These are phyloP conservation scores for Nemania sp. DNA, from an alignment of 2,329 filamentous ascomycete genomes.

Conservation along the genomic window DNA sequence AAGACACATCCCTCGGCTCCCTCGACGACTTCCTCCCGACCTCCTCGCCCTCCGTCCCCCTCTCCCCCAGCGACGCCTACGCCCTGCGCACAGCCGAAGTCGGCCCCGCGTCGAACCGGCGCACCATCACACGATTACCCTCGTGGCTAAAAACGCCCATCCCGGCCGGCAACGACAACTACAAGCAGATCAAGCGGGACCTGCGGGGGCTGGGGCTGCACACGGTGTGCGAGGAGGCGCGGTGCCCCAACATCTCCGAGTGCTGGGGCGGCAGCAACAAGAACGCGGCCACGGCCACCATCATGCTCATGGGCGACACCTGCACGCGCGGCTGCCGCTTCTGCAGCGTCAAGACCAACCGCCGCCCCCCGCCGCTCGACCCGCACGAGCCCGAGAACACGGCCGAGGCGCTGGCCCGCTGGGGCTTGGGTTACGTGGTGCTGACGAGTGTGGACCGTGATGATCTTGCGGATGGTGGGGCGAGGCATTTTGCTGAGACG, in stretches of 20 bases:
- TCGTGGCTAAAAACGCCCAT: constrained; percentile 98
- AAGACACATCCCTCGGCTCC: constrained; percentile 67
- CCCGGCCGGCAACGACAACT: constrained; percentile 82
- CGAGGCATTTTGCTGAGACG: constrained; percentile 90
- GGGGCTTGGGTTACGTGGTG: constrained; percentile 96
- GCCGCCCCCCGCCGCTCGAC: constrained; percentile 81
- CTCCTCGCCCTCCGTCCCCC: constrained; percentile 55
- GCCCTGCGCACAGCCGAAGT: constrained; percentile 72
- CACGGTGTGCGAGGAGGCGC: constrained; percentile 97
- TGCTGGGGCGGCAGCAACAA: constrained; percentile 96
- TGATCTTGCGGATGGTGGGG: constrained; percentile 89
- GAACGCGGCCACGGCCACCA: constrained; percentile 92
- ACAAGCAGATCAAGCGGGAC: constrained; percentile 95
- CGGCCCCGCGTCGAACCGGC: constrained; percentile 71
- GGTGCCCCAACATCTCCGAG: constrained; percentile 96
- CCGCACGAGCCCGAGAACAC: constrained; percentile 97
- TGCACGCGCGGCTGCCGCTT: constrained; percentile 97
- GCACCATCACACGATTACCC: constrained; percentile 80
- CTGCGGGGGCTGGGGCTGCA: constrained; percentile 89
- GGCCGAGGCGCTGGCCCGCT: constrained; percentile 89
- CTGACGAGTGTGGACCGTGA: constrained; percentile 94
- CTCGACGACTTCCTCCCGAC: constrained; percentile 69
- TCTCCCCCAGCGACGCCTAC: constrained; percentile 68
- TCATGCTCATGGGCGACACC: constrained; percentile 99
- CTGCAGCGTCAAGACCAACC: constrained; percentile 93